These are phyloP conservation scores for Stemphylium beticola DNA, from an alignment of 2,329 filamentous ascomycete species.

Conservation along the genomic window DNA sequence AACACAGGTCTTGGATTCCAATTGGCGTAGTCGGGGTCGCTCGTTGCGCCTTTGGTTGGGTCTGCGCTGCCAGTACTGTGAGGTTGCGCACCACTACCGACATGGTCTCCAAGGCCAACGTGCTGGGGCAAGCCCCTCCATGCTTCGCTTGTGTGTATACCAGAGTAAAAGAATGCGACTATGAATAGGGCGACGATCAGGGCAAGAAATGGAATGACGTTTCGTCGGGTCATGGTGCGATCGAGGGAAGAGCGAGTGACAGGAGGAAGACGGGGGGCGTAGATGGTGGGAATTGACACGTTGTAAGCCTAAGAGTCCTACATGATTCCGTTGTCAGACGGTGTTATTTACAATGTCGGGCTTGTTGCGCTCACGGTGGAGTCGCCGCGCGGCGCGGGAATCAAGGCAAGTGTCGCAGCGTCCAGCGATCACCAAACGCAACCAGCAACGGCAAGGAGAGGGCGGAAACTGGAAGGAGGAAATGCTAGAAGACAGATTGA, in stretches of 20 bases:
- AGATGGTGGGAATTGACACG: not conserved
- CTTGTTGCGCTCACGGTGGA: conserved; percentile 18
- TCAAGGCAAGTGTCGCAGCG: conserved; percentile 5
- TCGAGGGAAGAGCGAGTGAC: not conserved
- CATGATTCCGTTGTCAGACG: conserved; percentile 8
- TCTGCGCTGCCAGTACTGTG: conserved; percentile 12
- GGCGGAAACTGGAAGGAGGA: not conserved
- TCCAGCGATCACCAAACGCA: not conserved
- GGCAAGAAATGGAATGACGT: conserved; percentile 40
- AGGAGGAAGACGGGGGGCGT: not conserved
- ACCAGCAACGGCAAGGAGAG: not conserved
- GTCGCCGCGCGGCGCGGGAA: conserved; percentile 20
- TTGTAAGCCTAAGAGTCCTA: not conserved
- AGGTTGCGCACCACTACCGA: conserved; percentile 21
- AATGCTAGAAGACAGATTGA: not conserved
- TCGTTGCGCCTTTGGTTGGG: conserved; percentile 9
- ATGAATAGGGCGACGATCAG: conserved; percentile 38
- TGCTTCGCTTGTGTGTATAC: conserved; percentile 38
- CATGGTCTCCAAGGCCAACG: conserved; percentile 49
- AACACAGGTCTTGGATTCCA: conserved; percentile 49
- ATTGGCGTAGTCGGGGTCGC: conserved; percentile 43
- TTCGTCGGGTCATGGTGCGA: conserved; percentile 37
- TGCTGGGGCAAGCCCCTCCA: conserved; percentile 50
- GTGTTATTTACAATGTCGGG: not conserved
- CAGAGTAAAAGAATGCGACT: conserved; percentile 51